phyloP scores from a whole-genome alignment of 2,329 filamentous ascomycete genomes.

The Leptographium wingfieldii region DNA sequence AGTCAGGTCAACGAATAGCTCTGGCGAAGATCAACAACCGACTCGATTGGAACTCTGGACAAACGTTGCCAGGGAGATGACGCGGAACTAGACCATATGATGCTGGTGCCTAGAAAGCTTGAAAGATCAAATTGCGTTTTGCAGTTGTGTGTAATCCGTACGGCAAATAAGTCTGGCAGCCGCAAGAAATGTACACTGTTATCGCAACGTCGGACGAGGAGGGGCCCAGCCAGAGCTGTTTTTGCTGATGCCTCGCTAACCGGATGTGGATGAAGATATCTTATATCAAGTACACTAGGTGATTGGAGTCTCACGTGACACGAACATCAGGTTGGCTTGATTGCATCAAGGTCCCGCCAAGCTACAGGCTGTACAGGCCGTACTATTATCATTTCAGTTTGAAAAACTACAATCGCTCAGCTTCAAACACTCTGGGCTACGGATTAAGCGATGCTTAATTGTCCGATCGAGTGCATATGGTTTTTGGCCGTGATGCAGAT shows the following conservation, averaged over 20 bases:
- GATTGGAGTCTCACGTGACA: background rate
- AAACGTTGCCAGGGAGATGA: background rate
- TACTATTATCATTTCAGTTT: background rate
- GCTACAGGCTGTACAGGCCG: too few relatives aligned
- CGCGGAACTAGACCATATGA: background rate
- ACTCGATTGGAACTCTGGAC: background rate
- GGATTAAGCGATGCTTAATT: too few relatives aligned
- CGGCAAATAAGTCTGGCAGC: background rate
- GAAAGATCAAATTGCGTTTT: background rate
- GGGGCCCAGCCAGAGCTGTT: conserved; percentile 1
- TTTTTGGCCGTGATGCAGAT: too few relatives aligned
- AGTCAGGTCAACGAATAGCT: background rate
- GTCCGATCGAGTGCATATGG: too few relatives aligned
- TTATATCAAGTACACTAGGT: background rate
- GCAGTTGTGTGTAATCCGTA: too few relatives aligned
- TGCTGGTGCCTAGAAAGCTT: background rate
- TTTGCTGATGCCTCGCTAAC: background rate
- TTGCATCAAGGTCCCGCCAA: background rate
- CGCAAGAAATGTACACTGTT: background rate
- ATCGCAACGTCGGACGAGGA: background rate
- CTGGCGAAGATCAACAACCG: background rate
- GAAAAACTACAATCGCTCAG: background rate
- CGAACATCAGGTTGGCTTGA: background rate
- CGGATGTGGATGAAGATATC: background rate
- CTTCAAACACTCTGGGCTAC: too few relatives aligned